These are phyloP conservation scores for Penicillium sp. DNA, from an alignment of 2,329 filamentous ascomycete genomes.

Conservation along the genomic window DNA sequence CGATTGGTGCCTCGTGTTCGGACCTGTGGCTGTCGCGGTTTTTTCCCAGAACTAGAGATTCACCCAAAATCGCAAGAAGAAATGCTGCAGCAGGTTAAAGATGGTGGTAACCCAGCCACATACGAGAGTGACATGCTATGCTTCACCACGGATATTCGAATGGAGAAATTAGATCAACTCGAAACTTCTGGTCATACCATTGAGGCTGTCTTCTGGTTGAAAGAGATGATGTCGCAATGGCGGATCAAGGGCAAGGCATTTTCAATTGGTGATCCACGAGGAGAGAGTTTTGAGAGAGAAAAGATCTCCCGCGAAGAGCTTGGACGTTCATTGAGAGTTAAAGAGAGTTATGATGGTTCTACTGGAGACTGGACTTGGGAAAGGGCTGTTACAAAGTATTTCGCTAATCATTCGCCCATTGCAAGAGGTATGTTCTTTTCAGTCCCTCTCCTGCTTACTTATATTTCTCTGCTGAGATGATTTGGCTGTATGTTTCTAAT, in stretches of 20 bases:
- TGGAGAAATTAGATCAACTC: slow-evolving; percentile 81
- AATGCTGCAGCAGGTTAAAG: slow-evolving; percentile 46
- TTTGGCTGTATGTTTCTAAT: neutral
- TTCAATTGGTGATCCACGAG: slow-evolving; percentile 72
- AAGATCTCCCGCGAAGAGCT: slow-evolving; percentile 56
- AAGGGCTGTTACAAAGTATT: slow-evolving; percentile 80
- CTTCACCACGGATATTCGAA: slow-evolving; percentile 86
- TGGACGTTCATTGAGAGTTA: slow-evolving; percentile 59
- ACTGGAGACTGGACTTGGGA: slow-evolving; percentile 71
- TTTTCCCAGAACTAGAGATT: slow-evolving; percentile 70
- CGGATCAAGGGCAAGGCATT: slow-evolving; percentile 76
- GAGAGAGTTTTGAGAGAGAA: slow-evolving; percentile 55
- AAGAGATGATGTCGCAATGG: slow-evolving; percentile 77
- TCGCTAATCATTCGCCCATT: slow-evolving; percentile 81
- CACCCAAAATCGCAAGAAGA: slow-evolving; percentile 76
- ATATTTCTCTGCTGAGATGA: no score
- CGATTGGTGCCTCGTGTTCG: slow-evolving; percentile 36
- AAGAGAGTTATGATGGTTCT: slow-evolving; percentile 34
- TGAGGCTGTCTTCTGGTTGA: slow-evolving; percentile 85
- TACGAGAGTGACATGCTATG: slow-evolving; percentile 79
- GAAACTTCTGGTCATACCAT: slow-evolving; percentile 68
- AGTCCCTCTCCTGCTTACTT: neutral
- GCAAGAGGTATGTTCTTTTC: slow-evolving; percentile 66
- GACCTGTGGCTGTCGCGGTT: slow-evolving; percentile 84
- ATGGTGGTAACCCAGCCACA: slow-evolving; percentile 62